phyloP scores from a whole-genome alignment of 1,284 basidiomycete genomes.

The Takashimella koratensis region DNA sequence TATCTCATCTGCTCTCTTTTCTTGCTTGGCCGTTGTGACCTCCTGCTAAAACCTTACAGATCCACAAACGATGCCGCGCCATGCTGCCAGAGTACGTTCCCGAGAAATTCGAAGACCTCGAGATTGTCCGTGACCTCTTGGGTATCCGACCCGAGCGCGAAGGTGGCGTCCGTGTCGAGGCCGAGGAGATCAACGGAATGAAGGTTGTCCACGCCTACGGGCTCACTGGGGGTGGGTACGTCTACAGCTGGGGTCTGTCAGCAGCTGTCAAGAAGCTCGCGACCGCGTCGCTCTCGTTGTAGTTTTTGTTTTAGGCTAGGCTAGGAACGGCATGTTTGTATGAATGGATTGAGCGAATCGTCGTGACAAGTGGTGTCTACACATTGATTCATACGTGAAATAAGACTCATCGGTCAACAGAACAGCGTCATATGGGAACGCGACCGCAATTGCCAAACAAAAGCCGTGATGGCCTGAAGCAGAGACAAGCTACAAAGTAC shows the following conservation, averaged over 20 bases:
- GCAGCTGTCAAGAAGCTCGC: conserved; percentile 3
- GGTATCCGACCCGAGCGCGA: conserved; percentile 14
- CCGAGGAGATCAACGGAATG: not conserved
- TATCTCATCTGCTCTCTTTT: too few species aligned
- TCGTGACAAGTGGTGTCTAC: too few species aligned
- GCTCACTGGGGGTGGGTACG: conserved; percentile 2
- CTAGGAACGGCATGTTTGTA: too few species aligned
- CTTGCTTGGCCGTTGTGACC: too few species aligned
- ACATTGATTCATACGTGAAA: too few species aligned
- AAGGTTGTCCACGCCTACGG: conserved; percentile 4
- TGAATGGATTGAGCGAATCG: too few species aligned
- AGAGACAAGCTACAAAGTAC: too few species aligned
- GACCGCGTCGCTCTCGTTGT: not conserved
- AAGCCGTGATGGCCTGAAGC: too few species aligned
- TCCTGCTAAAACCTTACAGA: not conserved
- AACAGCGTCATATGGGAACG: too few species aligned
- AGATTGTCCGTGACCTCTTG: conserved; percentile 10
- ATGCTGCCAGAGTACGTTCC: conserved; percentile 11
- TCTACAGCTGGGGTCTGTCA: conserved; percentile 2
- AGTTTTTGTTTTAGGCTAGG: too few species aligned
- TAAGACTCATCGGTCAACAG: too few species aligned
- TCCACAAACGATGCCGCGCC: conserved; percentile 8
- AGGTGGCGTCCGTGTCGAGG: conserved; percentile 2
- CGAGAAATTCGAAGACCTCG: conserved; percentile 11
- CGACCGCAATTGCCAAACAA: too few species aligned